phyloP scores from a whole-genome alignment of 2,329 filamentous ascomycete genomes.

The Pezicula rhizophila region DNA sequence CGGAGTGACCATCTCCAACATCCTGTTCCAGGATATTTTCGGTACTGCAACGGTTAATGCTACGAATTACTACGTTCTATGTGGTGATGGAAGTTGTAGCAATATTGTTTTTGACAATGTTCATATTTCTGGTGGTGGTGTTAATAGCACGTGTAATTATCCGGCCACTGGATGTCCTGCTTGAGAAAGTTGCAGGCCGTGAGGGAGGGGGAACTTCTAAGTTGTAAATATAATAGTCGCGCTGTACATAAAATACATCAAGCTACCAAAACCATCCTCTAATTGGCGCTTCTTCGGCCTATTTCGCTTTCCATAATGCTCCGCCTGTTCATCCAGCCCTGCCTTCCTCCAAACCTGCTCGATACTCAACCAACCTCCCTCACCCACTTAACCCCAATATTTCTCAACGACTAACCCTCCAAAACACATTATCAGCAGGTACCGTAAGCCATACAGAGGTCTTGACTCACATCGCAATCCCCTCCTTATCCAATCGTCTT shows the following conservation, averaged over 20 bases:
- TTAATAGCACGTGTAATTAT: constrained; percentile 23
- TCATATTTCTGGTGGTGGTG: constrained; percentile 28
- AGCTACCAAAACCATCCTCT: background rate
- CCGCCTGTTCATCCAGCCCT: background rate
- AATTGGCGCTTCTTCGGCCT: too few relatives aligned
- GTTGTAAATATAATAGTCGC: too few relatives aligned
- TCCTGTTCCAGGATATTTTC: constrained; percentile 30
- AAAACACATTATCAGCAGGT: background rate
- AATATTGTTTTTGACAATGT: constrained; percentile 31
- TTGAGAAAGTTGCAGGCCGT: background rate
- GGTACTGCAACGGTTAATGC: constrained; percentile 28
- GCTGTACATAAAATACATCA: too few relatives aligned
- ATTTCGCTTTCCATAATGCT: background rate
- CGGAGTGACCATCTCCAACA: constrained; percentile 30
- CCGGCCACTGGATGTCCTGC: constrained; percentile 21
- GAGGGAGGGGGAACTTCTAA: too few relatives aligned
- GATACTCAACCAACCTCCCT: background rate
- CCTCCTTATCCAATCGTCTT: constrained; percentile 9
- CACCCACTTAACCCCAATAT: background rate
- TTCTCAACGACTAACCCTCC: background rate
- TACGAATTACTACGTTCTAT: constrained; percentile 32
- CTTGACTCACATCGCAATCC: constrained; percentile 3
- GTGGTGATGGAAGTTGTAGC: constrained; percentile 32
- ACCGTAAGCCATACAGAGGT: background rate
- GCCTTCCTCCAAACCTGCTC: background rate